Conservation (phyloP, 2,329 filamentous ascomycete species). For the Lasiodiplodia theobromae region DNA sequence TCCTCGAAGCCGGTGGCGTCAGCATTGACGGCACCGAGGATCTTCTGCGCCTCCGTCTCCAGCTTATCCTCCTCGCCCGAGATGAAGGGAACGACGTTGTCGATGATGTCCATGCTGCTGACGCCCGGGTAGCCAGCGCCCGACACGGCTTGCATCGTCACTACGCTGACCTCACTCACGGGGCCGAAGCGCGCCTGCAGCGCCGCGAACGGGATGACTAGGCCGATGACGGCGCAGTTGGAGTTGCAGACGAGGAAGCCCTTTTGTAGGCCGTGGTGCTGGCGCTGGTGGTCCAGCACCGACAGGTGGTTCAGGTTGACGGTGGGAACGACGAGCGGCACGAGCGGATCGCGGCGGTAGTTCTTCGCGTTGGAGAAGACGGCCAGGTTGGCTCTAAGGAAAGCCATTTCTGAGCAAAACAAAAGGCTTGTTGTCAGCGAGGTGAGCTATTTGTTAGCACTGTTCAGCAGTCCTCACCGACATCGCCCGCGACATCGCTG, state of each 20-base stretch:
- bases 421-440: not conserved
- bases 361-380: conserved; percentile 99
- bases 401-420: conserved; percentile 79
- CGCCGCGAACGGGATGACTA: conserved; percentile 93
- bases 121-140: conserved; percentile 92
- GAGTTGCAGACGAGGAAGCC: conserved; percentile 98
- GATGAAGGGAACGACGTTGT: conserved; percentile 96
- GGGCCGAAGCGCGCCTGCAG: conserved; percentile 86
- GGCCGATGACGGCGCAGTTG: conserved; percentile 95
- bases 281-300: conserved; percentile 87
- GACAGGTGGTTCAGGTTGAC: conserved; percentile 90
- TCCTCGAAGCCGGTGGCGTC: conserved; percentile 78
- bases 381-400: conserved; percentile 84
- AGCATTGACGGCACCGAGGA: conserved; percentile 77
- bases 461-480: conserved; percentile 66
- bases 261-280: conserved; percentile 74
- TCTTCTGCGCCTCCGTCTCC: conserved; percentile 93
- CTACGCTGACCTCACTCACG: conserved; percentile 78
- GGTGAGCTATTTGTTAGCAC: not conserved
- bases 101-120: conserved; percentile 91
- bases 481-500: conserved; percentile 88
- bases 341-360: conserved; percentile 87
- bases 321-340: conserved; percentile 92
- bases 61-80: conserved; percentile 95
- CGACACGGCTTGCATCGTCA: conserved; percentile 94